A percentile compares a stretch with the other conserved stretches of the same genome.
Evolutionary conservation across 805 yeast species (phyloP).

Genomic region (Hanseniaspora lachancei): DNA sequence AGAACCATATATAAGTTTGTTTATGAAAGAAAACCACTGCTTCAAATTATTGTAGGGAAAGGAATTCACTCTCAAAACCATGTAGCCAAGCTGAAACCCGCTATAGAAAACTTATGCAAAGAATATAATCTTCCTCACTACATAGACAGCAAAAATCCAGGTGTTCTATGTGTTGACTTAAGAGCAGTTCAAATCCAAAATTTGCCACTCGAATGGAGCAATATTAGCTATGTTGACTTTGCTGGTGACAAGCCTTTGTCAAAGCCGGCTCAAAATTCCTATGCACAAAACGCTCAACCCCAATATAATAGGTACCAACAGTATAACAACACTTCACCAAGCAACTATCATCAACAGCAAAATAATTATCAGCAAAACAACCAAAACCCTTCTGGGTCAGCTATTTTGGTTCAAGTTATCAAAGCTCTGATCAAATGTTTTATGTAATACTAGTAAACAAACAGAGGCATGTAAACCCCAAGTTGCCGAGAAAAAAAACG

Average conservation of each 20-base stretch:
- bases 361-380: constrained; percentile 23
- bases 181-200: constrained; percentile 26
- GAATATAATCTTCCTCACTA: constrained; percentile 49
- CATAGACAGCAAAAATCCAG: constrained; percentile 60
- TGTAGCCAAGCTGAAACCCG: constrained; percentile 79
- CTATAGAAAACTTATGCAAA: constrained; percentile 62
- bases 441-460: not conserved
- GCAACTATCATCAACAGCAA: constrained; percentile 18
- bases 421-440: constrained; percentile 16
- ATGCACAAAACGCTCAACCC: constrained; percentile 18
- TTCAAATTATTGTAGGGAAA: constrained; percentile 84
- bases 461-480: not conserved
- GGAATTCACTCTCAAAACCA: constrained; percentile 76
- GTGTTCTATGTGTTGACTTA: constrained; percentile 65
- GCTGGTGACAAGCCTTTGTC: constrained; percentile 14
- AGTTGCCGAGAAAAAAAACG: not conserved
- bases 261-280: constrained; percentile 15
- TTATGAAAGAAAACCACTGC: constrained; percentile 40
- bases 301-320: constrained; percentile 20
- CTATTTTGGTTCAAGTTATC: constrained; percentile 20
- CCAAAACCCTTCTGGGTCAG: not conserved
- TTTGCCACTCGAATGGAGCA: constrained; percentile 31
- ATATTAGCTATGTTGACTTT: constrained; percentile 15
- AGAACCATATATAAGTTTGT: constrained; percentile 58
- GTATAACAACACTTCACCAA: constrained; percentile 22